Evolutionary conservation across 176 grass and related monocot species (phyloP), one percentile per base, ranked within the genome.

Genomic region (Alloteropsis semialata): DNA sequence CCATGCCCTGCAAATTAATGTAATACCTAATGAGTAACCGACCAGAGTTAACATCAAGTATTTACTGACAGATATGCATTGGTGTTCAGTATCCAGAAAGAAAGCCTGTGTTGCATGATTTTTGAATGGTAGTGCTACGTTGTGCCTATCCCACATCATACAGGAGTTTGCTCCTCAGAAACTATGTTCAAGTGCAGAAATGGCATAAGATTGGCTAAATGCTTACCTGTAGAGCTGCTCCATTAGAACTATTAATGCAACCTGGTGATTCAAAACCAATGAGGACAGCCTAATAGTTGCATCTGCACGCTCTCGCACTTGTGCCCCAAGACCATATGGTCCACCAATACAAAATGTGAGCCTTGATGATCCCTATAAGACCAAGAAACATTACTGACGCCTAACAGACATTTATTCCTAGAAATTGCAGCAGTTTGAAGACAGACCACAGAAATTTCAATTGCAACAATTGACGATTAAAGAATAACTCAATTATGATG

Each of bases 311-410:
- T 93, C 62, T 50, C 87, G 82, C 72, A 93, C 69, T 18, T 79
- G 88, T 34, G 58, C 21, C 5, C 96, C 96, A 44, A 95, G 89
- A 79, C 92, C 92, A 81, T 98, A 95, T 80, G 96, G 92, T 2
- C 96, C 92, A 51, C 91, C 96, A 7, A 98, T 95, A 76, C 96
- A 98, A 91, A 98, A 98, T 72, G 87, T 83, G 38, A 95, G 79
- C 72, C 87, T 90, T 62, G 70, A 76, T 5, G 82, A 95, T 77
- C 92, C 89, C 96, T 98, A 69, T 24, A 85, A 71, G 30, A 78
- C 69, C 28, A 22, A 41, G 46, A 51, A 8, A 72, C 42, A 46
- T 91, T 67, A 67, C 29, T 30, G 4, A 49, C 12, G 0, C 8
- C 19, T 45, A 6, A 63, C 14, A 21, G 8, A n/a, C 24, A 49